Conservation (phyloP, 2,329 filamentous ascomycete genomes). For the Claviceps lovelessii region DNA sequence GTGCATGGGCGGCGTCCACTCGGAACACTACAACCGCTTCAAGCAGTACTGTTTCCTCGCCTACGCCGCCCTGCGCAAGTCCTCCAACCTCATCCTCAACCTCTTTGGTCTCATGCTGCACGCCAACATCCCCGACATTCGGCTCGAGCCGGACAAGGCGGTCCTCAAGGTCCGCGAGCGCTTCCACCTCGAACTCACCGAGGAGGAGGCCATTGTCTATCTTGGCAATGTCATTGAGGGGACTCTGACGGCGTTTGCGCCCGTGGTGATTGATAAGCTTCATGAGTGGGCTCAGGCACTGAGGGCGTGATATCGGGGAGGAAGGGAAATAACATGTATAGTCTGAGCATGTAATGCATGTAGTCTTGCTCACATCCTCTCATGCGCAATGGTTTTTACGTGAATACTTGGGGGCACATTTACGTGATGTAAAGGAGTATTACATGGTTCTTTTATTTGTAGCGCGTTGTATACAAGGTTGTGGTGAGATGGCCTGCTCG, state of each 20-base stretch:
- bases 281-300: conserved; percentile 91
- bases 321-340: too few species aligned
- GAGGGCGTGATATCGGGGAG: conserved; percentile 39
- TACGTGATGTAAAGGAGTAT: too few species aligned
- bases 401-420: too few species aligned
- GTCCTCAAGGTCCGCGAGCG: conserved; percentile 90
- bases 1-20: conserved; percentile 79
- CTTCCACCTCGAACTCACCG: conserved; percentile 79
- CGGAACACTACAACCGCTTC: conserved; percentile 73
- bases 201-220: conserved; percentile 81
- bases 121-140: conserved; percentile 91
- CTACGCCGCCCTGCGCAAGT: conserved; percentile 81
- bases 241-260: conserved; percentile 76
- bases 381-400: too few species aligned
- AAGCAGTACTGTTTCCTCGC: conserved; percentile 94
- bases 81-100: conserved; percentile 81
- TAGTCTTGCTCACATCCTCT: too few species aligned
- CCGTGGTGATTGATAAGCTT: conserved; percentile 85
- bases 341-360: too few species aligned
- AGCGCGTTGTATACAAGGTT: too few species aligned
- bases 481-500: too few species aligned
- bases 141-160: conserved; percentile 81
- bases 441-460: too few species aligned
- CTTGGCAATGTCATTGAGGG: conserved; percentile 86
- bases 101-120: conserved; percentile 95